phyloP scores from a whole-genome alignment of 139 green algal genomes.

The Chlorella ohadii region DNA sequence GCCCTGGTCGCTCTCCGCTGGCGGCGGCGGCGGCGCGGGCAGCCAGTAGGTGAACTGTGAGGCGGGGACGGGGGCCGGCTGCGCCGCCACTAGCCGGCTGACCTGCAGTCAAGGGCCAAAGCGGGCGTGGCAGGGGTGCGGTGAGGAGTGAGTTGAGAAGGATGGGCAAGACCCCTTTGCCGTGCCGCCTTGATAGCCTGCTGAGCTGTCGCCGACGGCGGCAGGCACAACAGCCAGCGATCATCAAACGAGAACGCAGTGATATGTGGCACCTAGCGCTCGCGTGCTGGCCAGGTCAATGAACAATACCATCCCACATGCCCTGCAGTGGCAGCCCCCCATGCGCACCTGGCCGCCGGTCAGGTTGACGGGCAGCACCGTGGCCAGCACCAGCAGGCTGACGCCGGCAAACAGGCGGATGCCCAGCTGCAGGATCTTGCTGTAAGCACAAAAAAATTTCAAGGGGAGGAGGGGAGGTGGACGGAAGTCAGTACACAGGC shows the following conservation, averaged over 20 bases:
- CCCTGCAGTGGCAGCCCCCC: background rate
- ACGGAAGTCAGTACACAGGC: no score
- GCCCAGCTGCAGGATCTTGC: slow-evolving; percentile 1
- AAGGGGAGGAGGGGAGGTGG: background rate
- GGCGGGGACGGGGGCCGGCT: background rate
- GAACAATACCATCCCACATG: no score
- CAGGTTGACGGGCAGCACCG: slow-evolving; percentile 28
- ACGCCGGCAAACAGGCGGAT: slow-evolving; percentile 1
- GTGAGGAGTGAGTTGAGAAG: no score
- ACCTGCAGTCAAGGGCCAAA: background rate
- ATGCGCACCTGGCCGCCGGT: slow-evolving; percentile 1
- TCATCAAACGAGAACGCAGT: no score
- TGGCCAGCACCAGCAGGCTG: background rate
- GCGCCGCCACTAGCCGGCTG: background rate
- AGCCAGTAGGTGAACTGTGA: background rate
- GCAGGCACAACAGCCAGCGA: no score
- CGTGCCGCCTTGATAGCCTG: no score
- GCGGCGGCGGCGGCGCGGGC: background rate
- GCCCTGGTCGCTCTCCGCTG: background rate
- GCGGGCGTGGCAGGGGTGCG: background rate
- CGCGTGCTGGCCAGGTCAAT: no score
- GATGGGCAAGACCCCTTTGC: no score
- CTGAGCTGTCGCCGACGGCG: no score
- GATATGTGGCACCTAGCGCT: no score
- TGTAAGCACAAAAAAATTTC: no score